phyloP scores from a whole-genome alignment of 2,329 filamentous ascomycete species.

The Thielaviopsis ethacetica region DNA sequence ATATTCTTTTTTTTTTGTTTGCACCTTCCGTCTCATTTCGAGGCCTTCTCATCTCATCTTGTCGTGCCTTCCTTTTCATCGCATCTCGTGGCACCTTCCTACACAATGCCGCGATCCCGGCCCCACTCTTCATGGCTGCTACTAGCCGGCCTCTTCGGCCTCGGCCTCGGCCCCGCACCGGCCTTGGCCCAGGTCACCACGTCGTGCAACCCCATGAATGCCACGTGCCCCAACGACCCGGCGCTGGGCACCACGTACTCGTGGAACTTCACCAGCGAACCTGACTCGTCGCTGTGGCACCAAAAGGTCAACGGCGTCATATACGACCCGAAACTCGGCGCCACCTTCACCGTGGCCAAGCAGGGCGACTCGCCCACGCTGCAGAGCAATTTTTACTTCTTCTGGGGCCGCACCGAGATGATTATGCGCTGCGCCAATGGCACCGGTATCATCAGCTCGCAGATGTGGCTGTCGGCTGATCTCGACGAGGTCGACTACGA shows the following conservation, averaged over 20 bases:
- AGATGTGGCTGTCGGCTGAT: slow-evolving; percentile 71
- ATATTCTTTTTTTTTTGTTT: too few species aligned
- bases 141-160: too few species aligned
- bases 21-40: too few species aligned
- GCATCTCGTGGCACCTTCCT: too few species aligned
- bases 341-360: slow-evolving; percentile 53
- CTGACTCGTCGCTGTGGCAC: slow-evolving; percentile 46
- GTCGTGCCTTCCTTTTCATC: background rate
- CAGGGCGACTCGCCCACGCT: slow-evolving; percentile 65
- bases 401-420: slow-evolving; percentile 68
- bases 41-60: too few species aligned
- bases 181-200: slow-evolving; percentile 59
- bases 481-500: slow-evolving; percentile 85
- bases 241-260: slow-evolving; percentile 50
- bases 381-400: slow-evolving; percentile 66
- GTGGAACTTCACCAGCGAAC: slow-evolving; percentile 49
- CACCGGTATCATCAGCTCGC: slow-evolving; percentile 60
- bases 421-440: slow-evolving; percentile 62
- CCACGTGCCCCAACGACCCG: slow-evolving; percentile 50
- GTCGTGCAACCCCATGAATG: slow-evolving; percentile 61
- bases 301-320: slow-evolving; percentile 47
- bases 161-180: slow-evolving; percentile 18
- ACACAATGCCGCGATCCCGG: too few species aligned
- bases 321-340: slow-evolving; percentile 45
- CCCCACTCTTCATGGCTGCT: too few species aligned